Conservation (phyloP, 1,284 basidiomycete species). For the Melanopsichium pennsylvanicum region DNA sequence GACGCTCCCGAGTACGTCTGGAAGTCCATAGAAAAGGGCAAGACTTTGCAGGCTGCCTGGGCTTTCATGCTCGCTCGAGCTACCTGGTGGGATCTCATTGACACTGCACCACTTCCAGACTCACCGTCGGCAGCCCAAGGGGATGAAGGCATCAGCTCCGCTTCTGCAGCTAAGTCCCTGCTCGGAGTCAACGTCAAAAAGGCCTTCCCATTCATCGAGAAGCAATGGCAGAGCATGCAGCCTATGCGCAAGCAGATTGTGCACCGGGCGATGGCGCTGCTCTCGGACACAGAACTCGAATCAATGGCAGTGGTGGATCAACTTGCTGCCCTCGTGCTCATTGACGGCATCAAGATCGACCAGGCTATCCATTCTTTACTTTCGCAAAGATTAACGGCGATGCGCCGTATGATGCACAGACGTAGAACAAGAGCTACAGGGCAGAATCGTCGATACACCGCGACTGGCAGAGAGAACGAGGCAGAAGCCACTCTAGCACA, state of each 20-base stretch:
- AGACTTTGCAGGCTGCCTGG: conserved; percentile 49
- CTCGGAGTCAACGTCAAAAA: conserved; percentile 38
- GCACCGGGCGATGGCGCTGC: conserved; percentile 29
- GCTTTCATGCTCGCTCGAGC: conserved; percentile 44
- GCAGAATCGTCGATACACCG: background rate
- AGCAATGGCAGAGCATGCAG: conserved; percentile 47
- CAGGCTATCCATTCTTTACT: conserved; percentile 28
- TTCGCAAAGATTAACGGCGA: conserved; percentile 32
- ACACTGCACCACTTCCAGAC: background rate
- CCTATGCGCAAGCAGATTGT: conserved; percentile 55
- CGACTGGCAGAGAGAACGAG: background rate
- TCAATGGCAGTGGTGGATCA: conserved; percentile 36
- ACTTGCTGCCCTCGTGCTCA: conserved; percentile 36
- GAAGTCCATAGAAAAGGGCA: conserved; percentile 53
- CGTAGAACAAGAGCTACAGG: background rate
- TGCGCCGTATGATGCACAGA: conserved; percentile 23
- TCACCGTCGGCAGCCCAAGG: conserved; percentile 5
- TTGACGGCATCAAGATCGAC: conserved; percentile 30
- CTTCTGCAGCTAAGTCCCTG: conserved; percentile 21
- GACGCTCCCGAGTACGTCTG: conserved; percentile 53
- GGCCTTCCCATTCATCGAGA: conserved; percentile 50
- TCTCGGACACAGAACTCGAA: conserved; percentile 38
- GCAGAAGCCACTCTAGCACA: too few species aligned
- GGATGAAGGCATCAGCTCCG: conserved; percentile 19
- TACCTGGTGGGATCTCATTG: conserved; percentile 40